Percentiles rank a stretch among this genome's conserved stretches.
phyloP scores from a whole-genome alignment of 805 yeast genomes.

The Candida alai region DNA sequence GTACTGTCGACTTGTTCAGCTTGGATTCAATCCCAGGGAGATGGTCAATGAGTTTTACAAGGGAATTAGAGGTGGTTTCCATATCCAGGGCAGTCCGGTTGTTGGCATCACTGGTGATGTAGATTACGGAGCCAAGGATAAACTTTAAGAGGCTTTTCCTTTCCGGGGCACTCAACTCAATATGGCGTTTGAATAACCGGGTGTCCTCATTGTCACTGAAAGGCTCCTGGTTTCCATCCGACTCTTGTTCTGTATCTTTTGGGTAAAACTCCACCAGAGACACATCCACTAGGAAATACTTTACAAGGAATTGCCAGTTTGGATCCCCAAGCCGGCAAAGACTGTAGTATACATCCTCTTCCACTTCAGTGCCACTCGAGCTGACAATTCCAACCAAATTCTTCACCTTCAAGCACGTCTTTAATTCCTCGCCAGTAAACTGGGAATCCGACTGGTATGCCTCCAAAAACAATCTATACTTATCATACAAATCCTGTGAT shows the following conservation, averaged over 20 bases:
- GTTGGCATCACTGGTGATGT: conserved; percentile 26
- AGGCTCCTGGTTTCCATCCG: conserved; percentile 8
- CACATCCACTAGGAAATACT: conserved; percentile 42
- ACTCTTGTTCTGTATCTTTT: conserved; percentile 8
- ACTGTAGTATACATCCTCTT: conserved; percentile 19
- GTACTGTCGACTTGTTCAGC: conserved; percentile 18
- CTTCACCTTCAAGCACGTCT: conserved; percentile 19
- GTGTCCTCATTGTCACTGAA: conserved; percentile 7
- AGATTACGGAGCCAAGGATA: conserved; percentile 36
- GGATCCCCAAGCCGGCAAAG: too few species aligned
- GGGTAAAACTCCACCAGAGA: conserved; percentile 27
- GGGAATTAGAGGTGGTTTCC: conserved; percentile 12
- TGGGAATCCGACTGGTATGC: conserved; percentile 20
- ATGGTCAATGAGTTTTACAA: conserved; percentile 21
- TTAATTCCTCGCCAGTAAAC: conserved; percentile 18
- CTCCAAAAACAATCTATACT: conserved; percentile 27
- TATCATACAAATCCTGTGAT: conserved; percentile 33
- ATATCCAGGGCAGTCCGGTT: conserved; percentile 15
- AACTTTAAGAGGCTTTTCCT: conserved; percentile 29
- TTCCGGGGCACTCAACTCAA: conserved; percentile 24
- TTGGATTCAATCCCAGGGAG: conserved; percentile 19
- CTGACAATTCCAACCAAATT: conserved; percentile 13
- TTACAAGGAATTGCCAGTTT: conserved; percentile 36
- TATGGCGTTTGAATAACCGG: conserved; percentile 25
- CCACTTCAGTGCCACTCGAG: too few species aligned